Evolutionary conservation across 352 stramenopile species (phyloP), one percentile per base, ranked within the genome.

Genomic region (Globisporangium mamillatum): DNA sequence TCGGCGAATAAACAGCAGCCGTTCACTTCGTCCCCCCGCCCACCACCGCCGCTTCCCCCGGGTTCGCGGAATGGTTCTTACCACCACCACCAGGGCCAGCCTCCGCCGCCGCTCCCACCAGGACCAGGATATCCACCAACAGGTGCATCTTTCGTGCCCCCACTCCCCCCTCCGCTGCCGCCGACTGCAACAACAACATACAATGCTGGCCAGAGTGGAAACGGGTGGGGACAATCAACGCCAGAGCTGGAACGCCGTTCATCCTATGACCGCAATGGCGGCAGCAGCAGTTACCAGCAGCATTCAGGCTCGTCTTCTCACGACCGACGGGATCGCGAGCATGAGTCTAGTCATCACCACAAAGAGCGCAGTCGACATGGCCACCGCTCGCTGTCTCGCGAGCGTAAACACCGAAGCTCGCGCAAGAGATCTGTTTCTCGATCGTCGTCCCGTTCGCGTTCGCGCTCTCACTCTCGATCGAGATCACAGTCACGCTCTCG

Each of bases 401-500:
- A 70, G 27, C 67, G 66, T 61, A 74, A 73, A 68, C 29, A 76
- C 68, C 59, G 59, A 1, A 65, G 59, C n/a, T 67, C 70, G 24
- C 38, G 34, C 12, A 59, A 60, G 18, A 66, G 65, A 25, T 62
- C 55, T 0, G n/a, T 20, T 14, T 78, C 63, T 34, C 71, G 71
- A 8, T 84, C 74, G 20, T 63, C 69, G 22, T 80, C 82, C 32
- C 70, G 74, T 2, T 79, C 72, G 2, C 68, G 67, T 3, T 88
- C 79, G 18, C 76, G 64, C 0, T 92, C 79, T 4, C 67, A 66
- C 9, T 88, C 71, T 36, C 57, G 24, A 22, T 61, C 46, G 9
- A 55, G 63, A 32, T 68, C 63, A 18, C 32, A 25, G 16, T 70
- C 67, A 5, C 53, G 34, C 18, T 62, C 59, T 18, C 53, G 44